These are phyloP conservation scores for Tylopilus intermedius DNA, from an alignment of 768 basidiomycete species.

Conservation along the genomic window DNA sequence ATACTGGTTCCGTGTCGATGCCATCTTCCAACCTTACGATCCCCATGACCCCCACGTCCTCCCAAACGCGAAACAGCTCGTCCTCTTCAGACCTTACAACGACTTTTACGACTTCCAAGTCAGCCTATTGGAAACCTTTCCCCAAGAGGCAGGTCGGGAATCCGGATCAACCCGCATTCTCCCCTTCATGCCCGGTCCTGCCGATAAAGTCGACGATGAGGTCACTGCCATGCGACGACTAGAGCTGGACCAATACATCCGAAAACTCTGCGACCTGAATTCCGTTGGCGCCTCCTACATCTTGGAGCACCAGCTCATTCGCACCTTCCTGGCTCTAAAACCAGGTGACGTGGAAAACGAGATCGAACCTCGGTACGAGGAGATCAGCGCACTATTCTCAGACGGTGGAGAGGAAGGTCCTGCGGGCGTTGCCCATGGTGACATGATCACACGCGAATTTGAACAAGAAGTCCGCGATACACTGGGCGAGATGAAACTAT, in stretches of 20 bases:
- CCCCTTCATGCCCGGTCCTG: constrained; percentile 97
- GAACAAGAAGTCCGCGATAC: constrained; percentile 45
- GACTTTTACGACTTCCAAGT: constrained; percentile 99
- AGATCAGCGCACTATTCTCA: constrained; percentile 52
- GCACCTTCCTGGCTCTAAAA: constrained; percentile 78
- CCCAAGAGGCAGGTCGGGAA: constrained; percentile 83
- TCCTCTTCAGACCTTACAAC: constrained; percentile 92
- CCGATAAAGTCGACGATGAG: constrained; percentile 74
- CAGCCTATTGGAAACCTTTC: constrained; percentile 77
- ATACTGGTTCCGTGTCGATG: constrained; percentile 96
- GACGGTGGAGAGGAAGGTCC: constrained; percentile 34
- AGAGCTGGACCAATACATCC: constrained; percentile 88
- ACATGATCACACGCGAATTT: constrained; percentile 32
- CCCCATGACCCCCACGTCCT: constrained; percentile 49
- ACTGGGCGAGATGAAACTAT: constrained; percentile 46
- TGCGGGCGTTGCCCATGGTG: constrained; percentile 26
- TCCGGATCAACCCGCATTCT: constrained; percentile 66
- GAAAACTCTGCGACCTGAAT: constrained; percentile 70
- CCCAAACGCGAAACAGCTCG: constrained; percentile 69
- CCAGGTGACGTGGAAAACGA: constrained; percentile 81
- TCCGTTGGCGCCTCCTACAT: constrained; percentile 68
- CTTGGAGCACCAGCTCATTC: constrained; percentile 72
- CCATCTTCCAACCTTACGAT: constrained; percentile 79
- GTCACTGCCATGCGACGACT: constrained; percentile 74
- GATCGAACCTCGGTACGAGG: constrained; percentile 52